Evolutionary conservation across 2,329 filamentous ascomycete species (phyloP), one percentile per base, ranked within the genome.

Genomic region (Graphiopsis chlorocephala): DNA sequence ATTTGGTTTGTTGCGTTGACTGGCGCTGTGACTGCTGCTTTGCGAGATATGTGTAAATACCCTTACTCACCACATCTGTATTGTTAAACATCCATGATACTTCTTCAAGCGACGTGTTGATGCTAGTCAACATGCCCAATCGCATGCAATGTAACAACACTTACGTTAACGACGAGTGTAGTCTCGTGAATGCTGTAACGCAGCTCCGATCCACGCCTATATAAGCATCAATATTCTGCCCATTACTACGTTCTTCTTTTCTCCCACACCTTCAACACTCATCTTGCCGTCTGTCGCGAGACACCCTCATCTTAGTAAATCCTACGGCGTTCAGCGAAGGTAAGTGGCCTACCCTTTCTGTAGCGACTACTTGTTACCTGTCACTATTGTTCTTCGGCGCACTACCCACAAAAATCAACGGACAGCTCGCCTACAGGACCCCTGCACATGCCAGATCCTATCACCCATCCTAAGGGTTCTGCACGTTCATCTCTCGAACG

Each of bases 21-120:
- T 33, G 33, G 61, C 31, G 20, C 7, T 31, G 25, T 35, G 61
- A 63, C 29, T 61, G 29, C 12, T 23, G 31, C 26, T 53, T 31
- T 17, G 38, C 38, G 55, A n/a, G 20, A 8, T 26, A 38, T 15
- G n/a, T 61, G 45, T 28, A 52, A 61, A 61, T 61, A 61, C 59
- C 59, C 59, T 47, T 61, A 20, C 59, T 61, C 29, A n/a, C 25
- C n/a, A 28, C 42, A 23, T 48, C 42, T 61, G 58, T 61, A 61
- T 45, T 50, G 28, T 25, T 52, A 17, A 28, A 52, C 15, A n/a
- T 38, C 26, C 17, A 61, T 23, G 20, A 23, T 35, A 15, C n/a
- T 26, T 50, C n/a, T 59, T 14, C 12, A 61, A 2, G 15, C 23
- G 7, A 47, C 4, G 14, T 29, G 8, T 45, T 23, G 15, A 31